Base-by-base conservation (phyloP, 2,329 filamentous ascomycete genomes). In the Pestalotiopsis sp. region DNA sequence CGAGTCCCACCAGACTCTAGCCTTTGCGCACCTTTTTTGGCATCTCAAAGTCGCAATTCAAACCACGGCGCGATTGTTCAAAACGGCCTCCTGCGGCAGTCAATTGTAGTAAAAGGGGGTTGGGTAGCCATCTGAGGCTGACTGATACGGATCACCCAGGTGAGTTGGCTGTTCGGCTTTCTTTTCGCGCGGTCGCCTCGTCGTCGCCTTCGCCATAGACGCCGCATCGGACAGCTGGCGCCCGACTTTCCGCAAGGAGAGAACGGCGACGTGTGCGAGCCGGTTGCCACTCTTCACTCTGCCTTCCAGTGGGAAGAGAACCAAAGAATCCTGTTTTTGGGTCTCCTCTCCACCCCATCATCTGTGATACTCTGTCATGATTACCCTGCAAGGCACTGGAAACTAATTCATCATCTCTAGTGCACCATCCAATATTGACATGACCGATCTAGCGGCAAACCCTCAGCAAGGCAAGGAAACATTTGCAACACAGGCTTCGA, bases 61-160 rank as follows among this genome's bases (percentile, higher is more conserved):
- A 68, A 69, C 69, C 66, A 72, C 71, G 68, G 72, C 70, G 67
- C 66, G 66, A 59, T 66, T 67, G 70, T 7, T 58, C 68, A 60
- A 69, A 65, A 58, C 70, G 71, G 72, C 72, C 72, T 57, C 63
- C 66, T 64, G 56, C 69, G 69, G 71, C 70, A 71, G 65, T 68
- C 68, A 70, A 73, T 72, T 71, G 72, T 70, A 71, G 73, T 68
- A 67, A 74, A 64, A 74, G 73, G 73, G 74, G 74, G 68, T 74
- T 72, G 71, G 74, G 72, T 68, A 73, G 71, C 72, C 74, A 73
- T 70, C 69, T 65, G 70, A 71, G 70, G 70, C 70, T 69, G 71
- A 72, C 62, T 57, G 59, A 65, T 38, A 69, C 68, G 69, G 41
- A 70, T 67, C 68, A 75, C 70, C 59, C 49, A 74, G 74, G 74